Conservation (phyloP, 768 basidiomycete species). For the Guyanaporus albipodus region DNA sequence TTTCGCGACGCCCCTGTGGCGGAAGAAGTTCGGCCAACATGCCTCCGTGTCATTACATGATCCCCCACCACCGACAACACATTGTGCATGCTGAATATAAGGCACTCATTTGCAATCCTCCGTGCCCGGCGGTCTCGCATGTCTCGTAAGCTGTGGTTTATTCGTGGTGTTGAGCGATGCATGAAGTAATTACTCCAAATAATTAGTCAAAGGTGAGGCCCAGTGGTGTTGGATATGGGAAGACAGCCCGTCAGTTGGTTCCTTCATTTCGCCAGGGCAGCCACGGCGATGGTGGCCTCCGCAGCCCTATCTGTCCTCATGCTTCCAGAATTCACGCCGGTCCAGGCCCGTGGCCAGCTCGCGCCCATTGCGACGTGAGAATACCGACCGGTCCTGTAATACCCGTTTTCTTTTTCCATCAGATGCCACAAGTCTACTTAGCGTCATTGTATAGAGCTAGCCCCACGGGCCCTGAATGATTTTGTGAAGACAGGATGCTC, state of each 20-base stretch:
- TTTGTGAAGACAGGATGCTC: neutral
- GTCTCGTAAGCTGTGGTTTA: neutral
- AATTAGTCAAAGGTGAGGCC: neutral
- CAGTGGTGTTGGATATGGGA: neutral
- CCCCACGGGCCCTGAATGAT: neutral
- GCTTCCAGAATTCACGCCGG: neutral
- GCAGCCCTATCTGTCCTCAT: neutral
- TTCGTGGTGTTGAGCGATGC: neutral
- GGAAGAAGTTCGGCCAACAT: too few relatives aligned
- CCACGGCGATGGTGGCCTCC: neutral
- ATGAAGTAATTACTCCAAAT: neutral
- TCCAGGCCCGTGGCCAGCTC: neutral
- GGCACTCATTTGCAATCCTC: neutral
- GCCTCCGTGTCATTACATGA: too few relatives aligned
- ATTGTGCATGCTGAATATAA: neutral
- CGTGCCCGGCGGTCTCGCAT: neutral
- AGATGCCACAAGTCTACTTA: neutral
- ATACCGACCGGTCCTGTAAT: constrained; percentile 4
- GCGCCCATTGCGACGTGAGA: constrained; percentile 2
- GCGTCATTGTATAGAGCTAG: neutral
- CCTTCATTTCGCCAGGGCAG: neutral
- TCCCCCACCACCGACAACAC: too few relatives aligned
- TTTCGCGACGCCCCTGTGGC: neutral
- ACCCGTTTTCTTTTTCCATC: neutral
- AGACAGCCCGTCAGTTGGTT: neutral